Base-by-base conservation (phyloP, 768 basidiomycete species). In the Russula emetica region DNA sequence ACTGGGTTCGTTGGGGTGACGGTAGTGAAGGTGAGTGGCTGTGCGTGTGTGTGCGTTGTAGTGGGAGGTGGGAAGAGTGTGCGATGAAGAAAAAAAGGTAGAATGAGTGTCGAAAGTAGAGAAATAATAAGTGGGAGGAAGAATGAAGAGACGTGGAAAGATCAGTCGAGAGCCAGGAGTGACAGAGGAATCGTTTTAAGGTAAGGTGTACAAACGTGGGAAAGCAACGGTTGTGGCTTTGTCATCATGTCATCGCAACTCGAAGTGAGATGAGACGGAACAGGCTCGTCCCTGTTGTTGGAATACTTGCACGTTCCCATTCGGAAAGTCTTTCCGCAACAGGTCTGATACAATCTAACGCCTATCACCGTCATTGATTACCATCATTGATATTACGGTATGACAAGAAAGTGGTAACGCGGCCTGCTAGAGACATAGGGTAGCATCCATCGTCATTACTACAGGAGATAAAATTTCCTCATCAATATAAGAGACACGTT, bases 381-480 rank as follows among this genome's bases (percentile, higher is more conserved):
- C 24, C 24, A 26, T 49, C 24, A 16, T 24, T n/a, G 20, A 34
- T 5, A 53, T 24, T 36, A 36, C n/a, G 34, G 20, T 28, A 52
- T 13, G 18, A 32, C 30, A 32, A 52, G 51, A 32, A 30, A 30
- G 28, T 52, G 30, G 16, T 28, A 18, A 30, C 6, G 16, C 3
- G 18, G 7, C 26, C 26, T 6, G 36, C 26, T 58, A 65, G 36
- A 68, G 62, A 59, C 67, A 68, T 5, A 68, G 34, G 8, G 50
- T 63, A 22, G 53, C 55, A 58, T 67, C 67, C 44, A 64, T 60
- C 11, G 20, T 38, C 66, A 68, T 63, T 24, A 60, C 67, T 68
- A 26, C 5, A 30, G 0, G 54, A 6, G 52, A 30, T 16, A 9
- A 22, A 58, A 26, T 22, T 14, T 30, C 24, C 20, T 54, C 13